phyloP scores from a whole-genome alignment of 768 basidiomycete genomes.

The Cyathus striatus region DNA sequence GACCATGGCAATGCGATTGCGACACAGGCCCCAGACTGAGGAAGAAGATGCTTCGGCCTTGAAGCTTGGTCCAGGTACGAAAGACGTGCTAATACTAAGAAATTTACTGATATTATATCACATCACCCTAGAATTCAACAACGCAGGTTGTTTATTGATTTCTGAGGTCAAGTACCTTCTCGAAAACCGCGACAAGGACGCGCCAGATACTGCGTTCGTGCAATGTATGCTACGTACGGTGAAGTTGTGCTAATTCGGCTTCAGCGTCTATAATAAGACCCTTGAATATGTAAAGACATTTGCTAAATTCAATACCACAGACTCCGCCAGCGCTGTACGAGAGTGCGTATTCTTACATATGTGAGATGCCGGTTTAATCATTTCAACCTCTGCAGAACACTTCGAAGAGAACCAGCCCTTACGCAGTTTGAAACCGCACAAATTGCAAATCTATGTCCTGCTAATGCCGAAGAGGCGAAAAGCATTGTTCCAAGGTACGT shows the following conservation, averaged over 20 bases:
- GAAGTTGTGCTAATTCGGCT: background rate
- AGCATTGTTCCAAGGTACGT: slow-evolving; percentile 82
- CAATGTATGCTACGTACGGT: background rate
- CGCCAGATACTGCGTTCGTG: slow-evolving; percentile 79
- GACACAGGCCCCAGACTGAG: slow-evolving; percentile 62
- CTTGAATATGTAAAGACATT: slow-evolving; percentile 90
- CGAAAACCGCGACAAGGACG: slow-evolving; percentile 83
- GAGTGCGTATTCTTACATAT: slow-evolving; percentile 48
- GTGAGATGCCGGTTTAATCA: slow-evolving; percentile 2
- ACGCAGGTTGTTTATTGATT: slow-evolving; percentile 85
- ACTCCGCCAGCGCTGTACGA: slow-evolving; percentile 81
- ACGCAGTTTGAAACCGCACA: slow-evolving; percentile 93
- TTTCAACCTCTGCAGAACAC: slow-evolving; percentile 51
- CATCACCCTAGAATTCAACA: slow-evolving; percentile 69
- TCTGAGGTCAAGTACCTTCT: slow-evolving; percentile 90
- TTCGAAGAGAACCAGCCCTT: slow-evolving; percentile 72
- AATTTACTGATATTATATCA: slow-evolving; percentile 1
- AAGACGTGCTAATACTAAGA: slow-evolving; percentile 5
- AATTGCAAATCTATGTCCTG: slow-evolving; percentile 87
- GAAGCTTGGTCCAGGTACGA: slow-evolving; percentile 78
- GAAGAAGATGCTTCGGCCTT: slow-evolving; percentile 84
- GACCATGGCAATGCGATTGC: slow-evolving; percentile 58
- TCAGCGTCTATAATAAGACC: slow-evolving; percentile 92
- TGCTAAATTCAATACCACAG: slow-evolving; percentile 83
- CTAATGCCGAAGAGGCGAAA: slow-evolving; percentile 85